Evolutionary conservation across 306 rosid genomes (phyloP).

Genomic region (Aeschynomene evenia): DNA sequence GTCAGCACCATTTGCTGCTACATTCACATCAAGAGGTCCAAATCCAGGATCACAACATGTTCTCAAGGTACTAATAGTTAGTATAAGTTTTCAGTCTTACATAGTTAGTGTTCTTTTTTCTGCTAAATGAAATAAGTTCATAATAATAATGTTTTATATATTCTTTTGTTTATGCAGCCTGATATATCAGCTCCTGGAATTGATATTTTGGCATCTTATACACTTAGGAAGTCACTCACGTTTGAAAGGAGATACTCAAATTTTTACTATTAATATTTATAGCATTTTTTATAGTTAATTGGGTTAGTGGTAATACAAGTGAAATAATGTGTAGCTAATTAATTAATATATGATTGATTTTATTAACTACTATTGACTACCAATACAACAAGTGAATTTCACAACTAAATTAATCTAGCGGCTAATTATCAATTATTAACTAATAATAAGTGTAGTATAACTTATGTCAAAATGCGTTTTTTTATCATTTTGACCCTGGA

Average conservation of each 20-base stretch:
- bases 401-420: neutral
- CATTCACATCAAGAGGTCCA: slow-evolving; percentile 88
- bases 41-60: slow-evolving; percentile 52
- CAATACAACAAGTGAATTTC: neutral
- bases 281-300: neutral
- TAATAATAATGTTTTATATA: too few relatives aligned
- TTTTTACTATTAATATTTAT: neutral
- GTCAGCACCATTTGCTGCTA: slow-evolving; percentile 57
- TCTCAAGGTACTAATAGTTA: slow-evolving; percentile 63
- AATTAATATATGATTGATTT: neutral
- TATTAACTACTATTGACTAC: neutral
- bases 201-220: slow-evolving; percentile 77
- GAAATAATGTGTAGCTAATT: neutral
- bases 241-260: slow-evolving; percentile 69
- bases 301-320: neutral
- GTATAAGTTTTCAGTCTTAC: slow-evolving; percentile 19
- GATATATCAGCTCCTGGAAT: slow-evolving; percentile 92
- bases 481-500: too few relatives aligned
- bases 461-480: too few relatives aligned
- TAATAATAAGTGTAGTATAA: too few relatives aligned
- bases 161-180: slow-evolving; percentile 56
- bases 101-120: neutral
- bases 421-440: too few relatives aligned
- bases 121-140: too few relatives aligned
- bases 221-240: slow-evolving; percentile 74